A percentile compares a stretch with the other conserved stretches of the same genome.
Conservation (phyloP, 805 yeast species). For the Pichia cabralensis region DNA sequence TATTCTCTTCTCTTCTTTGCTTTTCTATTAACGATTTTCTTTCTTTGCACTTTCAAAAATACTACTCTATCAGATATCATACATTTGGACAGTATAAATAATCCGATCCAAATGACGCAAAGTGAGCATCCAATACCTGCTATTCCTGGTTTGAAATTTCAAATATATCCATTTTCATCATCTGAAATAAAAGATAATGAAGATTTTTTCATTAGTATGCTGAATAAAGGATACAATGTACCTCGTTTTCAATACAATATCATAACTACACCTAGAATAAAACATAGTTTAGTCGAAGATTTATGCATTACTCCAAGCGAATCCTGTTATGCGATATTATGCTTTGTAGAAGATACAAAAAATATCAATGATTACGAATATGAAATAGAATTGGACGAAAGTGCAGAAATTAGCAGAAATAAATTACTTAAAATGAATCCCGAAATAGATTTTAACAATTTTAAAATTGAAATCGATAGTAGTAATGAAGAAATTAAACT, state of each 20-base stretch:
- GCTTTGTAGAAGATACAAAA: constrained; percentile 17
- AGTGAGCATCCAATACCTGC: no score
- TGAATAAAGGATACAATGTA: constrained; percentile 43
- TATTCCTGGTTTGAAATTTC: no score
- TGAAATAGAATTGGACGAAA: constrained; percentile 12
- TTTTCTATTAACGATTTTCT: no score
- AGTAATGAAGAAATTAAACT: constrained; percentile 12
- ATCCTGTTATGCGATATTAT: constrained; percentile 13
- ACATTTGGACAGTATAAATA: no score
- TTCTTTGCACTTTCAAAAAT: no score
- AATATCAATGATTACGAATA: background rate
- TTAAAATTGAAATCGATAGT: background rate
- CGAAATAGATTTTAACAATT: constrained; percentile 11
- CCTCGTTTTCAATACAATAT: constrained; percentile 34
- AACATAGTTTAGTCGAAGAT: constrained; percentile 19
- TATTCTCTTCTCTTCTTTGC: no score
- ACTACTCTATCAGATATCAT: no score
- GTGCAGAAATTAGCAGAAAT: background rate
- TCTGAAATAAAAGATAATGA: constrained; percentile 11
- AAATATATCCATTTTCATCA: constrained; percentile 5
- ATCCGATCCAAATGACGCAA: no score
- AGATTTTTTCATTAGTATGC: constrained; percentile 19
- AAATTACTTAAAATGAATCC: constrained; percentile 13
- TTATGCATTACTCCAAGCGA: constrained; percentile 19
- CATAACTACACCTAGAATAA: constrained; percentile 34